These are phyloP conservation scores for Baeospora myosura DNA, from an alignment of 1,284 basidiomycete genomes.

Conservation along the genomic window DNA sequence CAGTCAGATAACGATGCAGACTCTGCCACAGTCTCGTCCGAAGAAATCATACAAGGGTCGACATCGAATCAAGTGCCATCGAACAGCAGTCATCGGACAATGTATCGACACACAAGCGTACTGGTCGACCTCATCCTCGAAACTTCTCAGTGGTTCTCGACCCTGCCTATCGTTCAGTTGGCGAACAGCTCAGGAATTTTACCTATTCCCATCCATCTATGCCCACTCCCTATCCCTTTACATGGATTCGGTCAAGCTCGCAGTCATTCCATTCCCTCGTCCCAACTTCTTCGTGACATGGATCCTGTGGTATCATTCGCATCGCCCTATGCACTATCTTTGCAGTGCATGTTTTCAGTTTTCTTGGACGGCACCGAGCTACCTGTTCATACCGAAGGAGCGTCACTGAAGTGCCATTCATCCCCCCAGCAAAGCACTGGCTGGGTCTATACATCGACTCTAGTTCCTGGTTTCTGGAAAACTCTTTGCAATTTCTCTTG, in stretches of 20 bases:
- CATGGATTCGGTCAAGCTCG: neutral
- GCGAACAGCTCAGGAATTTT: constrained; percentile 13
- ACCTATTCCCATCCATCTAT: constrained; percentile 14
- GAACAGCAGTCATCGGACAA: no score
- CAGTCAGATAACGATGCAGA: neutral
- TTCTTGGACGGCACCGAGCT: constrained; percentile 18
- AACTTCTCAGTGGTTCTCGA: constrained; percentile 13
- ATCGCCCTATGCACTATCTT: constrained; percentile 22
- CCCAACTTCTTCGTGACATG: constrained; percentile 11
- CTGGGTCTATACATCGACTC: constrained; percentile 24
- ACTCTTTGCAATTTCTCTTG: constrained; percentile 20
- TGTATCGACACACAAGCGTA: constrained; percentile 12
- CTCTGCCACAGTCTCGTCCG: neutral
- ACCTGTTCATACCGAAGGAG: constrained; percentile 22
- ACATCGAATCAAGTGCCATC: neutral
- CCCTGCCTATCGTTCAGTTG: constrained; percentile 18
- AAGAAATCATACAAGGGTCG: neutral
- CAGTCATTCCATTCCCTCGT: neutral
- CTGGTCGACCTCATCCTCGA: constrained; percentile 19
- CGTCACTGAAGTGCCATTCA: constrained; percentile 19
- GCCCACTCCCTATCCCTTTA: constrained; percentile 1
- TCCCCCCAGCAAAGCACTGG: constrained; percentile 21
- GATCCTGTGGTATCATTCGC: constrained; percentile 19
- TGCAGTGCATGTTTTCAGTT: constrained; percentile 22
- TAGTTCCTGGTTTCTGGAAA: constrained; percentile 27